Conservation (phyloP, 108 stramenopile genomes). For the Nannochloropsis gaditana region DNA sequence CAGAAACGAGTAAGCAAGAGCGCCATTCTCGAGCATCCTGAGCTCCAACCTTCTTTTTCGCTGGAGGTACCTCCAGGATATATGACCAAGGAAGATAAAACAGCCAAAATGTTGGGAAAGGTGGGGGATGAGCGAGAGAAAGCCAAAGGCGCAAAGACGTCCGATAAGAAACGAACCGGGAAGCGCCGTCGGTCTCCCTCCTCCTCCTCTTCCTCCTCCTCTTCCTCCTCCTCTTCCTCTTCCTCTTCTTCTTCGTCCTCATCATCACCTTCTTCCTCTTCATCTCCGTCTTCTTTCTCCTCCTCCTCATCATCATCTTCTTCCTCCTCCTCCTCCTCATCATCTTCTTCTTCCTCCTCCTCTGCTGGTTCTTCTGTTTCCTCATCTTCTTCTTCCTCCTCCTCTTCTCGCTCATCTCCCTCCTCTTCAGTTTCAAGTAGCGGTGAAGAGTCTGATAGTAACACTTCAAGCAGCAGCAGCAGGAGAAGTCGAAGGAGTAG, state of each 20-base stretch:
- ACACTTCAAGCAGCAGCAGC: background rate
- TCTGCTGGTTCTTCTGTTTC: background rate
- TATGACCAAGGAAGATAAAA: slow-evolving; percentile 3
- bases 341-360: background rate
- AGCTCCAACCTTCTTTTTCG: background rate
- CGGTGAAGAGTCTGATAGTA: background rate
- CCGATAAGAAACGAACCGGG: background rate
- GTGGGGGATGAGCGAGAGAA: background rate
- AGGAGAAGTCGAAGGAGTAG: background rate
- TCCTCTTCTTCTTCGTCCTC: background rate
- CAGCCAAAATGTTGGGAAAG: background rate
- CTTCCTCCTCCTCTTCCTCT: background rate
- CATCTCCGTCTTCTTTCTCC: background rate
- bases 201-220: background rate
- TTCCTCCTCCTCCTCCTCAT: background rate
- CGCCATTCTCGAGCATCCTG: slow-evolving; percentile 5
- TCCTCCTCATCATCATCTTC: background rate
- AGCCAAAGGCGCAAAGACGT: background rate
- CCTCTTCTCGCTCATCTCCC: background rate
- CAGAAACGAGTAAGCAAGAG: slow-evolving; percentile 4
- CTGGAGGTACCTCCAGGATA: slow-evolving; percentile 1
- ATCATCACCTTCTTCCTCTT: background rate
- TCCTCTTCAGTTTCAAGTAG: background rate
- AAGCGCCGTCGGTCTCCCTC: background rate
- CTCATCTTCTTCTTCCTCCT: background rate